Percentiles rank a stretch among this genome's conserved stretches.
Evolutionary conservation across 345 rosid genomes (phyloP).

Genomic region (Excoecaria agallocha): DNA sequence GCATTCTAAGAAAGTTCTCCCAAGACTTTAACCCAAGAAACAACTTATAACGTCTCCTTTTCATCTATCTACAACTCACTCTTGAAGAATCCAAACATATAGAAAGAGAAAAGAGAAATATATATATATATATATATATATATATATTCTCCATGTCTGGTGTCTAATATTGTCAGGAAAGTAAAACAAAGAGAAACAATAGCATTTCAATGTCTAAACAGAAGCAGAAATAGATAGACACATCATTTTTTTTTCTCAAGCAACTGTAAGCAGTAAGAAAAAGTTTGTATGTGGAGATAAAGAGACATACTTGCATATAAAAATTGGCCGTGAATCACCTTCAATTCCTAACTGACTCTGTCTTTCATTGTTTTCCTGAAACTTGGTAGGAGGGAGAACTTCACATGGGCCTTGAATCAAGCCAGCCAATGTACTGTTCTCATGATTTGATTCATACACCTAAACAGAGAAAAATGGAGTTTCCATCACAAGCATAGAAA

Average conservation of each 20-base stretch:
- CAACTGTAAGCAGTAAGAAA: not conserved
- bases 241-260: constrained; percentile 2
- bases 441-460: constrained; percentile 70
- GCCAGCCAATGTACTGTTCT: constrained; percentile 44
- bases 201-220: not conserved
- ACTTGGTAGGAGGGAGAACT: constrained; percentile 53
- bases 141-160: not conserved
- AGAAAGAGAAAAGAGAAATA: not conserved
- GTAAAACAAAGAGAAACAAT: not conserved
- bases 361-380: constrained; percentile 47
- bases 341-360: constrained; percentile 37
- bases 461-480: constrained; percentile 16
- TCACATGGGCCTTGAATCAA: constrained; percentile 58
- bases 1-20: not conserved
- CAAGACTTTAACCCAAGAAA: not conserved
- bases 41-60: not conserved
- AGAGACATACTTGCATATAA: constrained; percentile 59
- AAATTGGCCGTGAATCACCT: constrained; percentile 36
- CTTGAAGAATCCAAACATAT: not conserved
- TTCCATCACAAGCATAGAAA: not conserved
- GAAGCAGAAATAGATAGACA: not conserved
- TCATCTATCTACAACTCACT: not conserved
- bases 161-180: not conserved
- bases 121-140: too few relatives aligned
- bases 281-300: not conserved